phyloP scores from a whole-genome alignment of 192 early-diverging fungal species.

The Paraglomus brasilianum region DNA sequence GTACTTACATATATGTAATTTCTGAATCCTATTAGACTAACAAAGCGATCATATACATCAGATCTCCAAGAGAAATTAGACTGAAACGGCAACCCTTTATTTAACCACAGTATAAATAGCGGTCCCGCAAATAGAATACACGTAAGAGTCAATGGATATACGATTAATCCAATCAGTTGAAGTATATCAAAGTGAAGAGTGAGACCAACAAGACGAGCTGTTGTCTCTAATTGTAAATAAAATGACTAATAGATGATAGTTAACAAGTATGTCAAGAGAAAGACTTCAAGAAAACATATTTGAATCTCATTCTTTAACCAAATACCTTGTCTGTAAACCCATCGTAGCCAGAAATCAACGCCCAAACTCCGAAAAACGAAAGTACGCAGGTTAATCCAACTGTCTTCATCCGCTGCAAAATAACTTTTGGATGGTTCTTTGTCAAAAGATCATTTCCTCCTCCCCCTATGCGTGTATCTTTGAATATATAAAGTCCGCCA shows the following conservation, averaged over 20 bases:
- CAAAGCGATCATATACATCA: conserved; percentile 32
- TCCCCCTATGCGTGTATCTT: conserved; percentile 14
- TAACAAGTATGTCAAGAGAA: not conserved
- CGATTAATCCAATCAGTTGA: conserved; percentile 28
- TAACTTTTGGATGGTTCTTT: conserved; percentile 26
- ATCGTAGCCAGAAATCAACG: not conserved
- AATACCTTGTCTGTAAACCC: conserved; percentile 1
- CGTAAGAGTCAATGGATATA: conserved; percentile 44
- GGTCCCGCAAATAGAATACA: conserved; percentile 60
- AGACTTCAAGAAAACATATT: not conserved
- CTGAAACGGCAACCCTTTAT: conserved; percentile 47
- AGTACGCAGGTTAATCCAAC: conserved; percentile 5
- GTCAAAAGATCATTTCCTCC: conserved; percentile 7
- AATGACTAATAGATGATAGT: not conserved
- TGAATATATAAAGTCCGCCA: conserved; percentile 18
- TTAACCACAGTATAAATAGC: conserved; percentile 42
- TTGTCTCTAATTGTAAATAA: conserved; percentile 10
- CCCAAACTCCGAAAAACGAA: conserved; percentile 15
- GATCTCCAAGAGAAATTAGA: conserved; percentile 31
- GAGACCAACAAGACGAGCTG: conserved; percentile 39
- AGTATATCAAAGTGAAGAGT: conserved; percentile 26
- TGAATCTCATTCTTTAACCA: not conserved
- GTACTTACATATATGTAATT: conserved; percentile 51
- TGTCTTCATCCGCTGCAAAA: conserved; percentile 8
- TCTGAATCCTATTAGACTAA: conserved; percentile 36